These are phyloP conservation scores for Colletotrichum sansevieriae DNA, from an alignment of 2,329 filamentous ascomycete species.

Conservation along the genomic window DNA sequence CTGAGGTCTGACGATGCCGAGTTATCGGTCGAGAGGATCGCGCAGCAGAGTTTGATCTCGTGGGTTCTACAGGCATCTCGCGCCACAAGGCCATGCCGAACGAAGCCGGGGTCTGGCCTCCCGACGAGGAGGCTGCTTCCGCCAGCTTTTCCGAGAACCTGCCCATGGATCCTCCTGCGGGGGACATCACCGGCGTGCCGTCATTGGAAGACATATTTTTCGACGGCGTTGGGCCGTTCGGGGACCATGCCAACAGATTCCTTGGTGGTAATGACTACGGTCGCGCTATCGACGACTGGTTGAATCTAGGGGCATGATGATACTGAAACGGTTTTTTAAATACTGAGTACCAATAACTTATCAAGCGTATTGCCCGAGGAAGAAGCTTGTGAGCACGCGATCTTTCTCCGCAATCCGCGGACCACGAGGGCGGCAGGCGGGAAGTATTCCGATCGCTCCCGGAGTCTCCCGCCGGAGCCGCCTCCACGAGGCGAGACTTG, in stretches of 20 bases:
- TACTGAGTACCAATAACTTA: too few relatives aligned
- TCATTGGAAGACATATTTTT: slow-evolving; percentile 44
- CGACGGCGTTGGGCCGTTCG: slow-evolving; percentile 43
- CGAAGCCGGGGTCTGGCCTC: slow-evolving; percentile 52
- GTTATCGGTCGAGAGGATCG: slow-evolving; percentile 31
- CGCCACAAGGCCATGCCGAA: slow-evolving; percentile 53
- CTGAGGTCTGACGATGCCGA: slow-evolving; percentile 27
- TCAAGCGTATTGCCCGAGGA: too few relatives aligned
- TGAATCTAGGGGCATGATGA: slow-evolving; percentile 40
- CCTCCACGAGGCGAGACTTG: too few relatives aligned
- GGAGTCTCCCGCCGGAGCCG: too few relatives aligned
- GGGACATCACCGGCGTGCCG: slow-evolving; percentile 7
- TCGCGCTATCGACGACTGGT: slow-evolving; percentile 52
- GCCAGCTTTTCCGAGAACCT: slow-evolving; percentile 20
- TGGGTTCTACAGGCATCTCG: slow-evolving; percentile 54
- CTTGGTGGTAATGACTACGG: slow-evolving; percentile 53
- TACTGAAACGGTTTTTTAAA: not conserved
- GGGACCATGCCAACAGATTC: slow-evolving; percentile 47
- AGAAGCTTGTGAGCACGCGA: not conserved
- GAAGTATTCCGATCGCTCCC: too few relatives aligned
- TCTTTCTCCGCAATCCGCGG: not conserved
- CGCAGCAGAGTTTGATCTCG: slow-evolving; percentile 51
- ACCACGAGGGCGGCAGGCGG: too few relatives aligned
- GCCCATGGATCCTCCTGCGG: not conserved
- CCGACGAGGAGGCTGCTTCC: slow-evolving; percentile 44